phyloP scores from a whole-genome alignment of 2,329 filamentous ascomycete genomes.

The Clathrospora elynae region DNA sequence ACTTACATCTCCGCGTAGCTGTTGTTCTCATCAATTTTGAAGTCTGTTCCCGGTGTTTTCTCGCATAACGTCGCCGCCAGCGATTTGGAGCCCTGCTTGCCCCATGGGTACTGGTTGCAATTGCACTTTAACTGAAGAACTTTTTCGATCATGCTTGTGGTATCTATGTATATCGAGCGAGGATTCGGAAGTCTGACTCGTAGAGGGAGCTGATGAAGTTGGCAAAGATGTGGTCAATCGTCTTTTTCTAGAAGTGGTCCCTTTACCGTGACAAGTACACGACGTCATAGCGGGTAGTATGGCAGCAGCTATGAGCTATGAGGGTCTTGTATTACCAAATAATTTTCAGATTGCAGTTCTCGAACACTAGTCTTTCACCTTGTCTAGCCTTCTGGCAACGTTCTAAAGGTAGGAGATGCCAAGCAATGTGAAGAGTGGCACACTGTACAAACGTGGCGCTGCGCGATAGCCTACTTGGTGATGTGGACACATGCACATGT shows the following conservation, averaged over 20 bases:
- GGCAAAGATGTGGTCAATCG: slow-evolving; percentile 5
- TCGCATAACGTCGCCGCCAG: slow-evolving; percentile 68
- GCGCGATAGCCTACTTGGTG: neutral
- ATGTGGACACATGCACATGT: neutral
- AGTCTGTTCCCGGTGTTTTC: slow-evolving; percentile 66
- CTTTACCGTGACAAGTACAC: slow-evolving; percentile 30
- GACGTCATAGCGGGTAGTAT: slow-evolving; percentile 41
- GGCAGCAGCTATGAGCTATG: slow-evolving; percentile 4
- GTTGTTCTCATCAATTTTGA: slow-evolving; percentile 67
- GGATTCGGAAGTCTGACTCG: neutral
- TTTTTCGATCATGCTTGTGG: slow-evolving; percentile 53
- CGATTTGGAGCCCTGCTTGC: slow-evolving; percentile 68
- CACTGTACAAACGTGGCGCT: slow-evolving; percentile 5
- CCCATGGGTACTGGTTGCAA: slow-evolving; percentile 71
- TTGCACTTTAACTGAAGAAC: slow-evolving; percentile 61
- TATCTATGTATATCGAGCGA: neutral
- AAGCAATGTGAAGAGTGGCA: slow-evolving; percentile 8
- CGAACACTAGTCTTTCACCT: neutral
- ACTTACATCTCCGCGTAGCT: slow-evolving; percentile 65
- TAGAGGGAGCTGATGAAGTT: slow-evolving; percentile 1
- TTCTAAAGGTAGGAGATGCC: neutral
- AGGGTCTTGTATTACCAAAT: slow-evolving; percentile 18
- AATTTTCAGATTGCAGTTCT: slow-evolving; percentile 7
- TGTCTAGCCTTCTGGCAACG: neutral
- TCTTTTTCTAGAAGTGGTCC: slow-evolving; percentile 8